phyloP scores from a whole-genome alignment of 2,329 filamentous ascomycete species.

The Pyrenophora teres region DNA sequence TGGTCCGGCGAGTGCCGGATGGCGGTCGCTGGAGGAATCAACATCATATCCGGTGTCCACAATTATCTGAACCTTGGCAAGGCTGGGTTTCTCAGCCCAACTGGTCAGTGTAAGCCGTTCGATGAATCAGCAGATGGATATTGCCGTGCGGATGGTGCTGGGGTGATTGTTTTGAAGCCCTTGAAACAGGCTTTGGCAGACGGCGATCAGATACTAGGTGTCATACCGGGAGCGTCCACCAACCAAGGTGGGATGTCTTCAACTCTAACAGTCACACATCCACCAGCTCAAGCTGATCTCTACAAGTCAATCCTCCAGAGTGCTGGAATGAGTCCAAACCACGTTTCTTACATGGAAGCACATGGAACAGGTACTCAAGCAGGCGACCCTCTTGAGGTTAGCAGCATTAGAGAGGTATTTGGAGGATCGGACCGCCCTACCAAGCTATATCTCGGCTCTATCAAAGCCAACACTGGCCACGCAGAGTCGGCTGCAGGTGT shows the following conservation, averaged over 20 bases:
- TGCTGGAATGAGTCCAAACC: slow-evolving; percentile 34
- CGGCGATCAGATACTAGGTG: slow-evolving; percentile 35
- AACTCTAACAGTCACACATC: slow-evolving; percentile 24
- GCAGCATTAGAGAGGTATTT: slow-evolving; percentile 18
- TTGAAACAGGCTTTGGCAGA: slow-evolving; percentile 32
- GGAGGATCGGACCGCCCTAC: not conserved
- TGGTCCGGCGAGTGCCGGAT: slow-evolving; percentile 31
- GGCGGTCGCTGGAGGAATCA: slow-evolving; percentile 35
- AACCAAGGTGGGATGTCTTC: slow-evolving; percentile 39
- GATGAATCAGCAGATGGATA: slow-evolving; percentile 3
- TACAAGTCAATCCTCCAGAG: slow-evolving; percentile 27
- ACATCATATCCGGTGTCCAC: slow-evolving; percentile 14
- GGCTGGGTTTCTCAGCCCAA: not conserved
- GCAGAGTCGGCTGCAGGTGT: slow-evolving; percentile 40
- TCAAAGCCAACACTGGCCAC: slow-evolving; percentile 44
- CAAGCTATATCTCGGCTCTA: slow-evolving; percentile 28
- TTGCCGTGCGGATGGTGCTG: slow-evolving; percentile 3
- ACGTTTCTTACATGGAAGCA: slow-evolving; percentile 35
- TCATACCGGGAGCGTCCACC: slow-evolving; percentile 34
- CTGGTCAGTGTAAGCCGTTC: slow-evolving; percentile 1
- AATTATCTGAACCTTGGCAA: slow-evolving; percentile 2
- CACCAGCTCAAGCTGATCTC: slow-evolving; percentile 21
- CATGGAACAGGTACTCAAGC: slow-evolving; percentile 41
- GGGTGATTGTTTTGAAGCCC: slow-evolving; percentile 35
- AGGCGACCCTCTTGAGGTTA: slow-evolving; percentile 31